These are phyloP conservation scores for Oryza rufipogon DNA, from an alignment of 176 grass and related monocot species.

Conservation along the genomic window DNA sequence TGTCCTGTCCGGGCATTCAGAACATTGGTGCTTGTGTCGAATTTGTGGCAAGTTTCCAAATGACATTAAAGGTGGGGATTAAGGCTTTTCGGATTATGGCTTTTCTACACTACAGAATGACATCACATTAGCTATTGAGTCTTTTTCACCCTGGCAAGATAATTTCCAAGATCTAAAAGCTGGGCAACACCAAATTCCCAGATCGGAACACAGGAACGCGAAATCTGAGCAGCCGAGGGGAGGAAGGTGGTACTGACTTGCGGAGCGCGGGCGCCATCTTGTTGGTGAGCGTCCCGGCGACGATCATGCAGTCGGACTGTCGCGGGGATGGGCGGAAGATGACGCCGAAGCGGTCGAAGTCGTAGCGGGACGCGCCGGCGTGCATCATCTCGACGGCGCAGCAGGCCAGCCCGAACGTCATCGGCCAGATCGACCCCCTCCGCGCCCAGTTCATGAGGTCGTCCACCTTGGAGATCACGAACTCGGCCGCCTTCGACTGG, in stretches of 20 bases:
- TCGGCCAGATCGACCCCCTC: slow-evolving; percentile 84
- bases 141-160: background rate
- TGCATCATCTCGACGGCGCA: slow-evolving; percentile 99
- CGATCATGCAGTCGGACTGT: slow-evolving; percentile 97
- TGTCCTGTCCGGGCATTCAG: background rate
- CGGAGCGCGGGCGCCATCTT: slow-evolving; percentile 97
- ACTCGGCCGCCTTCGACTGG: slow-evolving; percentile 82
- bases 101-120: background rate
- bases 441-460: slow-evolving; percentile 95
- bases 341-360: slow-evolving; percentile 93
- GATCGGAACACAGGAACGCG: background rate
- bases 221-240: background rate
- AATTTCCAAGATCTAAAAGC: slow-evolving; percentile 36
- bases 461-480: slow-evolving; percentile 93
- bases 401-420: slow-evolving; percentile 95
- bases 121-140: background rate
- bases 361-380: slow-evolving; percentile 79
- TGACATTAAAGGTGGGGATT: background rate
- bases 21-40: background rate
- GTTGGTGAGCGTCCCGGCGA: slow-evolving; percentile 91
- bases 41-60: slow-evolving; percentile 6
- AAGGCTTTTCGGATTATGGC: background rate
- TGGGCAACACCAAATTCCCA: background rate
- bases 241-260: slow-evolving; percentile 55
- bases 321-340: slow-evolving; percentile 94